Conservation (phyloP, 2,329 filamentous ascomycete species). For the Nemania sp. region DNA sequence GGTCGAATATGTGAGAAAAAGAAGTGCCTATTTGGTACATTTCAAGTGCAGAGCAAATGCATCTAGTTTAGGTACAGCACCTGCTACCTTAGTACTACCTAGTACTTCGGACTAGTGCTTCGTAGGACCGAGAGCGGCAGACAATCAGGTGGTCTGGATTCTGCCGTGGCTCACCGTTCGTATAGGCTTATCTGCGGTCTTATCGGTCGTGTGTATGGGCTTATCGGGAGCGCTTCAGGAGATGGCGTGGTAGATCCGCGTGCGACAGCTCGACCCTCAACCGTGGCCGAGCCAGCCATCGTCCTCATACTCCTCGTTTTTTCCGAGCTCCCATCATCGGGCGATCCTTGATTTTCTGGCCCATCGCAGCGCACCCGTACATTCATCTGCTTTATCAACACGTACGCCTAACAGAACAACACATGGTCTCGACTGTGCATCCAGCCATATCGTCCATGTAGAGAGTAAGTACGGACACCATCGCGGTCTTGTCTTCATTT, state of each 20-base stretch:
- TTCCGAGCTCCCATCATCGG: slow-evolving; percentile 9
- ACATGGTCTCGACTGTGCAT: slow-evolving; percentile 2
- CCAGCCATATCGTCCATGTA: slow-evolving; percentile 32
- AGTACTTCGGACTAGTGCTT: too few species aligned
- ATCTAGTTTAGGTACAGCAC: too few species aligned
- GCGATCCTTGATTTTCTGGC: background rate
- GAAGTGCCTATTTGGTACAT: too few species aligned
- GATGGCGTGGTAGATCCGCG: slow-evolving; percentile 18
- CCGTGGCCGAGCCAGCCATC: too few species aligned
- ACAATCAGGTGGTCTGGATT: background rate
- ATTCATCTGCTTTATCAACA: too few species aligned
- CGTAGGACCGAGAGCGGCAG: too few species aligned
- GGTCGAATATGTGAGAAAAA: too few species aligned
- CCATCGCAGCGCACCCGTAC: too few species aligned
- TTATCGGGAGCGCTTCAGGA: slow-evolving; percentile 22
- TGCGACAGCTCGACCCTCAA: slow-evolving; percentile 36
- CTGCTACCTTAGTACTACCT: too few species aligned
- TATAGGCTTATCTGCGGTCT: slow-evolving; percentile 9
- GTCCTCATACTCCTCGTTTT: slow-evolving; percentile 21
- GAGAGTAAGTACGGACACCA: slow-evolving; percentile 28
- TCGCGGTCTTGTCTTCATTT: too few species aligned
- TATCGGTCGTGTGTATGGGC: slow-evolving; percentile 12
- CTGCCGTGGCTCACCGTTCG: slow-evolving; percentile 14
- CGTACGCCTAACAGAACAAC: background rate
- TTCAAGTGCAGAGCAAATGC: too few species aligned